Percentiles rank a stretch among this genome's conserved stretches.
phyloP scores from a whole-genome alignment of 306 rosid species.

The Vicia sativa region DNA sequence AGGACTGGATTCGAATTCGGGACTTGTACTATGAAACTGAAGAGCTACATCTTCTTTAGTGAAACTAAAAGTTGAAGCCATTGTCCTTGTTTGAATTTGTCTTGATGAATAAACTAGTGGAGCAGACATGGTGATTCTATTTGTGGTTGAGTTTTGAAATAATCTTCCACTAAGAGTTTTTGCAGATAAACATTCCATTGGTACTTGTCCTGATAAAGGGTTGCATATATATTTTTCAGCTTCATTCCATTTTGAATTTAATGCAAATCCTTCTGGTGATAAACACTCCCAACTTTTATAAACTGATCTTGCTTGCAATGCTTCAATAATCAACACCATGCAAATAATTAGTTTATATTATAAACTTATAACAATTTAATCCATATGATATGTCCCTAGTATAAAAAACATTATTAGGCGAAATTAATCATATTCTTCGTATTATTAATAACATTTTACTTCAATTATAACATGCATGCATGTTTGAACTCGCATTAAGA shows the following conservation, averaged over 20 bases:
- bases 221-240: constrained; percentile 96
- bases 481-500: not conserved
- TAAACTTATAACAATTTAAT: not conserved
- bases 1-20: too few relatives aligned
- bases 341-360: not conserved
- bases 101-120: constrained; percentile 66
- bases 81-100: constrained; percentile 53
- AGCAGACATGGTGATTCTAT: constrained; percentile 69
- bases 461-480: not conserved
- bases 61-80: constrained; percentile 34
- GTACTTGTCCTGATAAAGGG: constrained; percentile 90
- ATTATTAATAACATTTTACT: not conserved
- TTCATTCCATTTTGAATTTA: constrained; percentile 95
- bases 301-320: constrained; percentile 76
- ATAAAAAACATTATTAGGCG: not conserved
- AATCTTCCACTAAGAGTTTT: constrained; percentile 90
- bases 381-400: not conserved
- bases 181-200: constrained; percentile 91
- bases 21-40: constrained; percentile 64
- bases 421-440: not conserved
- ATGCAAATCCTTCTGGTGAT: constrained; percentile 89
- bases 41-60: constrained; percentile 47
- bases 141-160: constrained; percentile 61
- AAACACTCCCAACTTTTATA: constrained; percentile 69
- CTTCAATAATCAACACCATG: constrained; percentile 51